Evolutionary conservation across 495 filamentous ascomycete genomes (phyloP), one percentile per base, ranked within the genome.

Genomic region (Barbatosphaeria neglecta): DNA sequence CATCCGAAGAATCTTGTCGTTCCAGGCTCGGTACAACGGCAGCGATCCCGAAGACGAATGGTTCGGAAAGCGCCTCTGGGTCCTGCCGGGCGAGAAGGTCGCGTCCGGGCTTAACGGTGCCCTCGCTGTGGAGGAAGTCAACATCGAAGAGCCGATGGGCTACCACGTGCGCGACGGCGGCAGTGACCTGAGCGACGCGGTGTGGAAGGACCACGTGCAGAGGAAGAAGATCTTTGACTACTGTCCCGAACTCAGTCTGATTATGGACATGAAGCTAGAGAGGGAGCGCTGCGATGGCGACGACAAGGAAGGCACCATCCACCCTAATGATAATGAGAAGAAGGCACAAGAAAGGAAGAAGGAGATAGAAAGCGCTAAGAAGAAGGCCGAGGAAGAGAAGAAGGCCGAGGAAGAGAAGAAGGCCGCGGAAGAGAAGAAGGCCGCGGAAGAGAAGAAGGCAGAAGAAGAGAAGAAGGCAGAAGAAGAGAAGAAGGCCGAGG

Each of bases 181-280:
- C 17, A 31, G 24, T 2, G 44, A 51, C 10, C 50, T 74, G 9
- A 23, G 59, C 10, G 60, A 59, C 19, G 54, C 41, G 11, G 67
- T 74, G 6, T 75, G 72, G 72, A 56, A 57, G 35, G 52, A 69
- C 38, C 56, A 46, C 1, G 37, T 20, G 11, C 55, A 61, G 31
- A 50, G 72, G 16, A 62, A 68, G 51, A 46, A 52, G 27, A 72
- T 71, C 1, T 69, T 70, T 46, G 54, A 61, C 6, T 74, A 74
- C 52, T 74, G 72, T 45, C 72, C 71, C 11, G 72, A 75, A 50
- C 55, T 75, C 2, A 64, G 57, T 43, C 55, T 74, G 59, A 69
- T 73, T 35, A 61, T 74, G 65, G 56, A 61, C 8, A 74, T 74
- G 70, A 72, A 65, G 51, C 51, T 75, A 4, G 69, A 69, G 54